Base-by-base conservation (phyloP, 345 rosid species). In the Populus deltoides region DNA sequence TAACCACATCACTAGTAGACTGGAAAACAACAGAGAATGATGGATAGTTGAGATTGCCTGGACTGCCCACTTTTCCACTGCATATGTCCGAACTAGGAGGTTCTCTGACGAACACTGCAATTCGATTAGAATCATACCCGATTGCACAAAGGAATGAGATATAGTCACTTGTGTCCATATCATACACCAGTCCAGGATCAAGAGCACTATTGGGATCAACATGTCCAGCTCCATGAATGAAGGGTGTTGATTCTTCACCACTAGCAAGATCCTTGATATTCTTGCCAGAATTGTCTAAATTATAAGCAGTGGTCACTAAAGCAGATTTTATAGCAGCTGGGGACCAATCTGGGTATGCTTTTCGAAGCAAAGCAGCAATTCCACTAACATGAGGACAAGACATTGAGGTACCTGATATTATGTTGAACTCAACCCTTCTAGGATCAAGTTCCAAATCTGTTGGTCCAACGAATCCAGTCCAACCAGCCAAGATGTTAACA, bases 171-270 rank as follows among this genome's bases (percentile, higher is more conserved):
- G 74, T 70, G n/a, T 89, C 86, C 13, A 91, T 82, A 74, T 95
- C 97, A 45, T 96, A 93, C 12, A 96, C 85, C 68, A 96, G 88
- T 57, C 98, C 97, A 0, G 97, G 97, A 68, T 89, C 83, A 47
- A 92, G 84, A 27, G 99, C 97, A 70, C 81, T 77, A 69, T 92
- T 93, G 1, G 97, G 99, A 86, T 90, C 93, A 3, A 92, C 97
- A 77, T 93, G 97, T 3, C 98, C 99, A 1, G 97, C 92, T 22
- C 99, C 99, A 1, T 77, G 89, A 75, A 89, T 41, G 51, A 89
- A 93, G 6, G 99, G 90, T 38, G 90, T 89, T 41, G 97, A 83
- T 62, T 88, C 83, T 22, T 88, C 68, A 0, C 92, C 97, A 1
- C 80, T 90, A 17, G 97, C 93, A 72, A 92, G 97, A 89, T 96